Percentiles rank a stretch among this genome's conserved stretches.
Conservation (phyloP, 441 rosid species). For the Biscutella laevigata region DNA sequence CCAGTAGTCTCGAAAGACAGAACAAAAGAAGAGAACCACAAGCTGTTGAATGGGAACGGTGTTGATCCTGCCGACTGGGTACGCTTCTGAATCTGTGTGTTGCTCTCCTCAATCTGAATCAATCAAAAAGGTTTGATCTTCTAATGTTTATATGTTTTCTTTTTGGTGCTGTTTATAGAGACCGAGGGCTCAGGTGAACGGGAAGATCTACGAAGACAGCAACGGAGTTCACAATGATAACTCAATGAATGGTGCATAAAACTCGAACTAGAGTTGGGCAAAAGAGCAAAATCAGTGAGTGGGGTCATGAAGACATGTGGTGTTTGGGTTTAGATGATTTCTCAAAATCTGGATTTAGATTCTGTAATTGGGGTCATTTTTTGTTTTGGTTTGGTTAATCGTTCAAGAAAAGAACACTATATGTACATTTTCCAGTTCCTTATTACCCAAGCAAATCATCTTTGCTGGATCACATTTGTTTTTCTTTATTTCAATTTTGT, state of each 20-base stretch:
- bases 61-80: constrained; percentile 89
- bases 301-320: constrained; percentile 16
- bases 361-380: constrained; percentile 8
- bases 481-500: not conserved
- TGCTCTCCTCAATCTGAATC: constrained; percentile 1
- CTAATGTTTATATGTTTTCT: not conserved
- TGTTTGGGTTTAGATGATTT: not conserved
- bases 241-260: constrained; percentile 72
- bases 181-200: constrained; percentile 78
- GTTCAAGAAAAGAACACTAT: not conserved
- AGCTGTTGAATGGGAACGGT: constrained; percentile 82
- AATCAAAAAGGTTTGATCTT: not conserved
- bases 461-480: constrained; percentile 4
- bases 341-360: not conserved
- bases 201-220: constrained; percentile 74
- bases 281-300: not conserved
- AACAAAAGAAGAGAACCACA: constrained; percentile 85
- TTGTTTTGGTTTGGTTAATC: constrained; percentile 11
- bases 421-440: constrained; percentile 22
- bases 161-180: constrained; percentile 41
- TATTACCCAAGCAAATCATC: constrained; percentile 22
- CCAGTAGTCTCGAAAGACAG: constrained; percentile 67
- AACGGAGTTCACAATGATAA: constrained; percentile 52
- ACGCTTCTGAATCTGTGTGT: constrained; percentile 8
- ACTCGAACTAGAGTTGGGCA: not conserved